Evolutionary conservation across 2,329 filamentous ascomycete genomes (phyloP).

Genomic region (Fusarium sambucinum): DNA sequence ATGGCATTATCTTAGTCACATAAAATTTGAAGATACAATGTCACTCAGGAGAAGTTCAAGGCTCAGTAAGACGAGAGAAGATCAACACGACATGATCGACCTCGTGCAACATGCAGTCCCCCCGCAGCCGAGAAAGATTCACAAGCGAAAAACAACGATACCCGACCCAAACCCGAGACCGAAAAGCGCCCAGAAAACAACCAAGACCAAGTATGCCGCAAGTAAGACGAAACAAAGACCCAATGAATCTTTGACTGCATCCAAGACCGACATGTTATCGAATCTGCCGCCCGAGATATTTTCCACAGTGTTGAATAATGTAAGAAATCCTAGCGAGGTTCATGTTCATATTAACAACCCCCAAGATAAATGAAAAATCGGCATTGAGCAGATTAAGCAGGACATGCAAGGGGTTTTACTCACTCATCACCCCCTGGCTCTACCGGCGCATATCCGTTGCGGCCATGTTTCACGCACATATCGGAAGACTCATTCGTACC

Average conservation of each 20-base stretch:
- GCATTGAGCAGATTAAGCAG: slow-evolving; percentile 13
- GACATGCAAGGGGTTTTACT: slow-evolving; percentile 34
- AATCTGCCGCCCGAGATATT: slow-evolving; percentile 32
- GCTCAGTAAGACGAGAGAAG: background rate
- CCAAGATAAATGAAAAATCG: background rate
- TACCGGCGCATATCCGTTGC: slow-evolving; percentile 22
- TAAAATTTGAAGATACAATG: slow-evolving; percentile 17
- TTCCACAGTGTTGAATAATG: slow-evolving; percentile 20
- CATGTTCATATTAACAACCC: background rate
- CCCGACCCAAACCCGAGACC: background rate
- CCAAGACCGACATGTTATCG: background rate
- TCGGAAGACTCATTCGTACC: slow-evolving; percentile 32
- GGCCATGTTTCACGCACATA: slow-evolving; percentile 26
- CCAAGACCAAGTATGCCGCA: background rate
- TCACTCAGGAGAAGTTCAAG: slow-evolving; percentile 25
- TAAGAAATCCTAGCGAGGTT: background rate
- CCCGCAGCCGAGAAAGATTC: background rate
- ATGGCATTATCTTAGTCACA: background rate
- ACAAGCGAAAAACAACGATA: background rate
- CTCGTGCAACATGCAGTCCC: background rate
- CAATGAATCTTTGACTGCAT: background rate
- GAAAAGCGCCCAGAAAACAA: background rate
- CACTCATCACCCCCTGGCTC: slow-evolving; percentile 20
- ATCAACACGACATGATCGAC: background rate
- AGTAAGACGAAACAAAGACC: background rate